Conservation (phyloP, 345 rosid genomes). For the Adansonia digitata region DNA sequence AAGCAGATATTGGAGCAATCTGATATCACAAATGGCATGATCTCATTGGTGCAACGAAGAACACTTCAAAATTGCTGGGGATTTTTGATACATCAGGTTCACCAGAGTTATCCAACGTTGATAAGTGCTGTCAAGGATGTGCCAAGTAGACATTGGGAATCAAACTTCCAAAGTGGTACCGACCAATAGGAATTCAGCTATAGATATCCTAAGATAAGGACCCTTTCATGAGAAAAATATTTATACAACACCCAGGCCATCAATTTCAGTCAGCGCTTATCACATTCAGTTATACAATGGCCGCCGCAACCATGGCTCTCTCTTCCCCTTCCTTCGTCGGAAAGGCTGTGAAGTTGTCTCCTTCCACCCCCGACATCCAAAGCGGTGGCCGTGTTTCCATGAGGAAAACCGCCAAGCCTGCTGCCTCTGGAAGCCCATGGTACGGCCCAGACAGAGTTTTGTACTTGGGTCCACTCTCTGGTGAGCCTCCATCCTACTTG, state of each 20-base stretch:
- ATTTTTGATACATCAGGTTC: slow-evolving; percentile 8
- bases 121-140: slow-evolving; percentile 10
- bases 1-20: slow-evolving; percentile 14
- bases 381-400: slow-evolving; percentile 55
- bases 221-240: neutral
- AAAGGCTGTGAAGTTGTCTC: slow-evolving; percentile 46
- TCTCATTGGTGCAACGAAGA: neutral
- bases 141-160: slow-evolving; percentile 20
- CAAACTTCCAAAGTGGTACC: slow-evolving; percentile 7
- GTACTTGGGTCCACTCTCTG: slow-evolving; percentile 54
- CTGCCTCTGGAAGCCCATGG: slow-evolving; percentile 53
- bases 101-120: neutral
- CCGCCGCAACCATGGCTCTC: slow-evolving; percentile 65
- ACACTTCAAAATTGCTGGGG: neutral
- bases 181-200: slow-evolving; percentile 23
- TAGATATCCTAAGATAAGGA: slow-evolving; percentile 33
- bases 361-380: slow-evolving; percentile 34
- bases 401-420: slow-evolving; percentile 44
- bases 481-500: slow-evolving; percentile 43
- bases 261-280: no score
- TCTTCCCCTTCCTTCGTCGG: slow-evolving; percentile 68
- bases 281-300: slow-evolving; percentile 27
- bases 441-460: slow-evolving; percentile 47
- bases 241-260: neutral
- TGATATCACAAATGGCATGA: slow-evolving; percentile 14